Percentiles rank a stretch among this genome's conserved stretches.
Evolutionary conservation across 2,329 filamentous ascomycete species (phyloP).

Genomic region (Tympanopsis confertula): DNA sequence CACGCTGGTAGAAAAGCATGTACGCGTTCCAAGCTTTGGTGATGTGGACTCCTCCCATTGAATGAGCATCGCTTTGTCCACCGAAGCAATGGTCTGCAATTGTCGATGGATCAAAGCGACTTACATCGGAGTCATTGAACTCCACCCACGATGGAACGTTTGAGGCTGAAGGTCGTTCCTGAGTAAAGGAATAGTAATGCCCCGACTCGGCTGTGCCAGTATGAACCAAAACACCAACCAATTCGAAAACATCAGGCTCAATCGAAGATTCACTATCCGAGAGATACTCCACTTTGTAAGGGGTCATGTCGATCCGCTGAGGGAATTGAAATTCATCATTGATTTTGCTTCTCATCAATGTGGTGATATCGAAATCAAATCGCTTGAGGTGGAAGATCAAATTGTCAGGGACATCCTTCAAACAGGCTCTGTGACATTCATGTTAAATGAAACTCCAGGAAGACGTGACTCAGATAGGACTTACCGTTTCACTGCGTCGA

Average conservation of each 20-base stretch:
- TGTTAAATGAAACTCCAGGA: background rate
- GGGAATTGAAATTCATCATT: conserved; percentile 93
- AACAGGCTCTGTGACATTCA: conserved; percentile 51
- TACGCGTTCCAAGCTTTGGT: conserved; percentile 80
- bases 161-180: conserved; percentile 56
- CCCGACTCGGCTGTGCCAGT: conserved; percentile 89
- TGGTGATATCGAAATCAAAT: conserved; percentile 70
- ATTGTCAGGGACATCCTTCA: conserved; percentile 87
- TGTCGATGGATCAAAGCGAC: conserved; percentile 58
- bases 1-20: conserved; percentile 92
- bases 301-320: conserved; percentile 68
- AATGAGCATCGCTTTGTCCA: conserved; percentile 43
- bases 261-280: conserved; percentile 42
- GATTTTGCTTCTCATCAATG: conserved; percentile 77
- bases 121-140: conserved; percentile 85
- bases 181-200: conserved; percentile 94
- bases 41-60: conserved; percentile 32
- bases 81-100: conserved; percentile 74
- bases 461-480: conserved; percentile 6
- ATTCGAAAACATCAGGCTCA: conserved; percentile 70
- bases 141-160: conserved; percentile 61
- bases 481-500: conserved; percentile 82
- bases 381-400: conserved; percentile 90
- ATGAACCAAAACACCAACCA: conserved; percentile 88
- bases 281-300: conserved; percentile 79